phyloP scores from a whole-genome alignment of 2,329 filamentous ascomycete genomes.

The Monosporascus ibericus region DNA sequence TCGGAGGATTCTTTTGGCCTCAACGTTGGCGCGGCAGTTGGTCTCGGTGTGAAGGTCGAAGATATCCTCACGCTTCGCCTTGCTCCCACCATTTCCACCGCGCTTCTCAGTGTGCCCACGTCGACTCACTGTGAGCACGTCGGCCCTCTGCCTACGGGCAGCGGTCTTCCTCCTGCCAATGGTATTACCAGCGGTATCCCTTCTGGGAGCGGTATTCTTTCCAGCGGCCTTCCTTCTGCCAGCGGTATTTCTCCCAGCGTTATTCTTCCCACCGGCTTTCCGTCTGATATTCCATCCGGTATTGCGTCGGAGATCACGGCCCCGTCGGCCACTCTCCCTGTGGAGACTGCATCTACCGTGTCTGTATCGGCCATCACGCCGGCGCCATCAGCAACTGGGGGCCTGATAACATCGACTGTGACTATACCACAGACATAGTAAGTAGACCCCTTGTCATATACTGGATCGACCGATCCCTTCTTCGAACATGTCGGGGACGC shows the following conservation, averaged over 20 bases:
- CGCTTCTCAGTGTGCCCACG: slow-evolving; percentile 30
- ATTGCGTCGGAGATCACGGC: too few relatives aligned
- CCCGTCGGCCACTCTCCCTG: too few relatives aligned
- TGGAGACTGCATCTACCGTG: not conserved
- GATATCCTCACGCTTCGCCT: slow-evolving; percentile 32
- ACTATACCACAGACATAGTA: slow-evolving; percentile 16
- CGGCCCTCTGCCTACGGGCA: slow-evolving; percentile 3
- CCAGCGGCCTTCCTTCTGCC: too few relatives aligned
- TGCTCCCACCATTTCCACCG: slow-evolving; percentile 35
- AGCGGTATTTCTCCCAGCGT: too few relatives aligned
- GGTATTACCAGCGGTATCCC: slow-evolving; percentile 1
- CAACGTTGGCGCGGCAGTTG: slow-evolving; percentile 32
- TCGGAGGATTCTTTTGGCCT: slow-evolving; percentile 31
- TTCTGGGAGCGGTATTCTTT: not conserved
- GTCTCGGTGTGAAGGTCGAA: slow-evolving; percentile 26
- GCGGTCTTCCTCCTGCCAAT: slow-evolving; percentile 1
- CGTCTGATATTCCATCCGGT: too few relatives aligned
- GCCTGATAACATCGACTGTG: slow-evolving; percentile 16
- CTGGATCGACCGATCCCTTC: too few relatives aligned
- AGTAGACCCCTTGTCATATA: too few relatives aligned
- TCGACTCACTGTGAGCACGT: slow-evolving; percentile 28
- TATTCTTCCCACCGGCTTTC: too few relatives aligned
- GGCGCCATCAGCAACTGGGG: slow-evolving; percentile 1
- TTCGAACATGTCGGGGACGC: too few relatives aligned
- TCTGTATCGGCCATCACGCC: slow-evolving; percentile 3